A percentile compares a stretch with the other conserved stretches of the same genome.
phyloP scores from a whole-genome alignment of 768 basidiomycete genomes.

The Panellus pusillus region DNA sequence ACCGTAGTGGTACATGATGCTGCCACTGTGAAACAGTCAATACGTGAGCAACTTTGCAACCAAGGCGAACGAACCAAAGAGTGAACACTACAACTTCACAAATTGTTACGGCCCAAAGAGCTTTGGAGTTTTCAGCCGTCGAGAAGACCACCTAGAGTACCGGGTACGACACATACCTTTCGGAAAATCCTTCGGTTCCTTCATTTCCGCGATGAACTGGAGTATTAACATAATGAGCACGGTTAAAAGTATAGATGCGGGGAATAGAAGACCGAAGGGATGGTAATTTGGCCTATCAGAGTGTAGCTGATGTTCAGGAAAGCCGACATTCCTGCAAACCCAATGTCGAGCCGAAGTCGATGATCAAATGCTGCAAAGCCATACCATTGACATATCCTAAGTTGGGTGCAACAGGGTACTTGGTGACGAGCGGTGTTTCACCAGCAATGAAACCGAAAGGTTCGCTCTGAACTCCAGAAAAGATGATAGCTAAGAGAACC shows the following conservation, averaged over 20 bases:
- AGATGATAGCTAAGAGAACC: constrained; percentile 41
- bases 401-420: constrained; percentile 33
- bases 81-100: constrained; percentile 41
- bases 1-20: constrained; percentile 39
- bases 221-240: not conserved
- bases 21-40: constrained; percentile 23
- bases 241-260: not conserved
- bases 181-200: constrained; percentile 45
- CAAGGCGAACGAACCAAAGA: constrained; percentile 25
- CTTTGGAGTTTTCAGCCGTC: constrained; percentile 18
- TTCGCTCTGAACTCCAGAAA: constrained; percentile 38
- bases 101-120: constrained; percentile 44
- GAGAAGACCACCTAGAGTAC: not conserved
- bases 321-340: constrained; percentile 39
- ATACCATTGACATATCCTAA: constrained; percentile 35
- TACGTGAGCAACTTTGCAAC: not conserved
- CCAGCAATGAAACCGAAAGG: constrained; percentile 41
- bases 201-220: constrained; percentile 46
- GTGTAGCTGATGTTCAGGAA: constrained; percentile 48
- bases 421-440: constrained; percentile 36
- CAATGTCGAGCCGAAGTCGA: not conserved
- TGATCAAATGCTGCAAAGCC: constrained; percentile 1
- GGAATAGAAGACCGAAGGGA: constrained; percentile 34
- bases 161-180: constrained; percentile 30
- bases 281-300: constrained; percentile 42